Base-by-base conservation (phyloP, 495 filamentous ascomycete species). In the Aspergillus panamensis region DNA sequence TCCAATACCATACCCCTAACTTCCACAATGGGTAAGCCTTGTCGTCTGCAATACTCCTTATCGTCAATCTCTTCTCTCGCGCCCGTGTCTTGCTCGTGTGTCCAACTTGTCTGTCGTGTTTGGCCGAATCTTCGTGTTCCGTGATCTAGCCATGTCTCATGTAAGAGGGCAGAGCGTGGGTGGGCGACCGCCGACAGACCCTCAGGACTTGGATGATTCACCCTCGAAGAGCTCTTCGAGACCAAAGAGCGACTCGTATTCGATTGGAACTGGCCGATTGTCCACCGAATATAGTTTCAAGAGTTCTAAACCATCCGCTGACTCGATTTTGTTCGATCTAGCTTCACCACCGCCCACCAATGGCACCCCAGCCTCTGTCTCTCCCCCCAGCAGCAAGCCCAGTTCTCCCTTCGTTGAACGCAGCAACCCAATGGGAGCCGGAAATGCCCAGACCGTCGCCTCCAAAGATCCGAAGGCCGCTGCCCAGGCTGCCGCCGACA, bases 381-480 rank as follows among this genome's bases (percentile, higher is more conserved):
- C 72, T 50, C 69, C 72, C 8, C 69, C 70, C 53, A 74, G 66
- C 69, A 81, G 81, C 69, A 82, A 84, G 72, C 77, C 79, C 30
- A 71, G 79, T 12, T 81, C 82, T 52, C 83, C 84, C 33, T 79
- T 77, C 63, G 77, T 81, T 45, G 82, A 85, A 62, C 80, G 80
- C 66, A 83, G 77, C 70, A 90, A 83, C 76, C 76, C 80, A 35
- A 81, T 82, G 80, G 81, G 79, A 63, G 80, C 79, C 60, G 78
- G 77, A 48, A 79, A 70, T 66, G 82, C 80, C 68, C 88, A 83
- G 67, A 88, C 85, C 52, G 84, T 88, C 68, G 82, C 80, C 73
- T 90, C 87, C 62, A 90, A 87, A 79, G 91, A 97, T 80, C 86
- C 89, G 51, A 90, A 93, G 74, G 90, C 87, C 55, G 85, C 78